Conservation (phyloP, 192 early-diverging fungal genomes). For the Linnemannia exigua region DNA sequence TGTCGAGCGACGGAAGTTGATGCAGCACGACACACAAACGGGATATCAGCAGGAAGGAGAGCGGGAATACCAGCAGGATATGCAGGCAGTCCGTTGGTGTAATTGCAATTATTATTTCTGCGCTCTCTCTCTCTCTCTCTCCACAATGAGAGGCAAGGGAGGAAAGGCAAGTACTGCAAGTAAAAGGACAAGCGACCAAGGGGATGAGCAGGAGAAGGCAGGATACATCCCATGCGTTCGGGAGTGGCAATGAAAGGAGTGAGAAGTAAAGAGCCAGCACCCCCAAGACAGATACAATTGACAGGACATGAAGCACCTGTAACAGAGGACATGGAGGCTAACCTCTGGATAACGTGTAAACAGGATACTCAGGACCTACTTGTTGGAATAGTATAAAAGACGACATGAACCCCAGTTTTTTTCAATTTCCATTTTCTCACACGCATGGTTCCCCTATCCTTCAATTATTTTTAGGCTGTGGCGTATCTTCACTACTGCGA, state of each 20-base stretch:
- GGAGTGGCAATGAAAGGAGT: too few relatives aligned
- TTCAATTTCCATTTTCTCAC: slow-evolving; percentile 10
- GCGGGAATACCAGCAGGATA: not conserved
- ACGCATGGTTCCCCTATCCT: not conserved
- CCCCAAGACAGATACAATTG: too few relatives aligned
- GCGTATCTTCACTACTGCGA: slow-evolving; percentile 91
- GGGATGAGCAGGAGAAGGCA: too few relatives aligned
- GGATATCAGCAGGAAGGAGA: not conserved
- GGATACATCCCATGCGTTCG: too few relatives aligned
- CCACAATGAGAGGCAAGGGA: not conserved
- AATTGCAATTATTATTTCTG: not conserved
- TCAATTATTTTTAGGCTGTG: slow-evolving; percentile 70
- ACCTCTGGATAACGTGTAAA: too few relatives aligned
- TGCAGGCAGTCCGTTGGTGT: not conserved
- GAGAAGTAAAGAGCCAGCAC: too few relatives aligned
- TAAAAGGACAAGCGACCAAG: not conserved
- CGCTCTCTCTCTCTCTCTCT: not conserved
- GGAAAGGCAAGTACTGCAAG: not conserved
- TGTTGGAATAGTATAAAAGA: not conserved
- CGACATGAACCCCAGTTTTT: not conserved
- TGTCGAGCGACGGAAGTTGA: not conserved
- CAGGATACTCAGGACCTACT: too few relatives aligned
- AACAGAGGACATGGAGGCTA: too few relatives aligned
- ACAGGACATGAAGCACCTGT: too few relatives aligned
- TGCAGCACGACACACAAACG: not conserved